Evolutionary conservation across 495 filamentous ascomycete genomes (phyloP).

Genomic region (Terfezia boudieri): DNA sequence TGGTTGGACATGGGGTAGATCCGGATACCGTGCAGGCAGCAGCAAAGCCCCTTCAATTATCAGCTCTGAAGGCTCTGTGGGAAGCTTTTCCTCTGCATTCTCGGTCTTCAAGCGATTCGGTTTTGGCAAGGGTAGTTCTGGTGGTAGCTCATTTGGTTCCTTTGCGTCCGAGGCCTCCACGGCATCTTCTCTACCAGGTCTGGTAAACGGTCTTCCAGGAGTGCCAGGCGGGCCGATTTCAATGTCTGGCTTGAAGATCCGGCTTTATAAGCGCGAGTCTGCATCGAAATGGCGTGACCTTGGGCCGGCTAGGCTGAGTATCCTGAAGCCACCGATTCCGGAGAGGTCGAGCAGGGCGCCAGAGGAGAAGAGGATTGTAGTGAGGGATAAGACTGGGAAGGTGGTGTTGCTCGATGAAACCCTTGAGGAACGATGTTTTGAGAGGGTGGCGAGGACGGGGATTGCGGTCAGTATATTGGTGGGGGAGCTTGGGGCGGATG

Average conservation of each 20-base stretch:
- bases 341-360: conserved; percentile 18
- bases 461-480: conserved; percentile 77
- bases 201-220: not conserved
- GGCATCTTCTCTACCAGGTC: not conserved
- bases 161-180: too few relatives aligned
- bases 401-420: conserved; percentile 60
- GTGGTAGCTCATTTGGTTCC: not conserved
- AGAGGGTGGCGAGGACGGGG: conserved; percentile 56
- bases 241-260: conserved; percentile 36
- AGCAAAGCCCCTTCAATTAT: conserved; percentile 20
- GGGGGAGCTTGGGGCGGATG: conserved; percentile 47
- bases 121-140: not conserved
- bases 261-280: conserved; percentile 57
- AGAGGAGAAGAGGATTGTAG: conserved; percentile 63
- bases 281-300: conserved; percentile 73
- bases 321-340: conserved; percentile 44
- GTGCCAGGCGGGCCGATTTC: conserved; percentile 1
- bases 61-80: conserved; percentile 35
- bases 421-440: conserved; percentile 63
- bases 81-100: conserved; percentile 30
- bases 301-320: conserved; percentile 59
- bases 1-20: conserved; percentile 15
- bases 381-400: conserved; percentile 43
- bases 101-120: conserved; percentile 14
- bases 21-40: conserved; percentile 15